Evolutionary conservation across 2,329 filamentous ascomycete genomes (phyloP), one percentile per base, ranked within the genome.

Genomic region (Trichoderma sp.): DNA sequence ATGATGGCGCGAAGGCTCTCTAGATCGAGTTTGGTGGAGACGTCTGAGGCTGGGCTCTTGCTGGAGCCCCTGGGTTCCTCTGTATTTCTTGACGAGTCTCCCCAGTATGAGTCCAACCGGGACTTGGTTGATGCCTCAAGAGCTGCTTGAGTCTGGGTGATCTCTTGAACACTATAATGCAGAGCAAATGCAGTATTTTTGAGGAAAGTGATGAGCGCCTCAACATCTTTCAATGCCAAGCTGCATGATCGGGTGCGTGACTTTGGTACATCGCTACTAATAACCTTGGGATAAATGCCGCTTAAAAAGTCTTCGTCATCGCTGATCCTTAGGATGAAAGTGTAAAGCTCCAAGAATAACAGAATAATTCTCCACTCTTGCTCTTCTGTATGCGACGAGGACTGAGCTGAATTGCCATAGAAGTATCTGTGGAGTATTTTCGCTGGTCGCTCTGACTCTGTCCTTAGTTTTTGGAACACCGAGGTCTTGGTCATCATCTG

Each of bases 271-370:
- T 79, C 81, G 23, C 76, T 78, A n/a, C 81, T 80, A 23, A 82
- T 75, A 34, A 79, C 71, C 68, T 77, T 75, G 30, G 84, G 83
- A 50, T 80, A 82, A 73, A 88, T 82, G 70, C 86, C 86, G 71
- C 89, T 88, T 73, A 97, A 92, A 78, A 99, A 99, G 76, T 99
- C 96, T 75, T 98, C 95, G 74, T 99, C 96, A 76, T 99, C 96
- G 79, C 95, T 97, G 39, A 98, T 89, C 76, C 96, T 92, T 13
- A 98, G 84, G 3, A 98, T 90, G 79, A 98, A 98, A 2, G 92
- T 94, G 79, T 98, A 99, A 0, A 99, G 87, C 77, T 99, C 96
- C 6, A 99, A 86, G 78, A 99, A 98, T 0, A 99, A 87, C 0
- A 98, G 85, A 55, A 97, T 89, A 1, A 96, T 91, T 20, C 92